Evolutionary conservation across 768 basidiomycete genomes (phyloP), one percentile per base, ranked within the genome.

Genomic region (Amanita muscaria): DNA sequence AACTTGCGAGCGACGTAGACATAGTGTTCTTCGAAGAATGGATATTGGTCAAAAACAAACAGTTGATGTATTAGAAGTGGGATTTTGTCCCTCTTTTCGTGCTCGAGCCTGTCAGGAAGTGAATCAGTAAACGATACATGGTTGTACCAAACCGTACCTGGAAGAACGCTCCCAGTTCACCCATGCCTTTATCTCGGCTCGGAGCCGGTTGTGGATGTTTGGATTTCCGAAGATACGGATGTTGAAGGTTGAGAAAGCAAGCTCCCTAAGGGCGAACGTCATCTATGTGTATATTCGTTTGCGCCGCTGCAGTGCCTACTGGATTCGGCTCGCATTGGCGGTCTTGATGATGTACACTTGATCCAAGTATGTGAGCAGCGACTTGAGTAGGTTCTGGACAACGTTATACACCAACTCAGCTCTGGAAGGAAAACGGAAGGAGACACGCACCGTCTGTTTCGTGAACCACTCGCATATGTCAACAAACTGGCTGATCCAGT

Each of bases 281-380:
- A 69, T 49, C 23, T 21, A 42, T 24, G 27, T 9, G 23, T 19
- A 25, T 18, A 27, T 14, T 24, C 29, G 30, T 12, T 24, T 4
- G 32, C 8, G 19, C 15, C 47, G 23, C 12, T 3, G 19, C 3
- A 25, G 19, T 41, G 57, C 68, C 16, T 50, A 83, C 84, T 61
- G 69, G 36, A 81, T 71, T 11, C 59, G 62, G 6, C 54, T 52
- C 11, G 66, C 44, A 10, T 64, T 59, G 21, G 64, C 61, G 24
- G 69, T 60, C 31, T 64, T 62, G 0, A 58, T 53, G 8, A 86
- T 68, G 51, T 80, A 88, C 0, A 70, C 68, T 54, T 83, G 76
- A 55, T 91, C 86, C 40, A 90, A 61, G 57, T 81, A 83, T 2
- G 84, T 74, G 41, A 88, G 61, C 19, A 88, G 60, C 0, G 80